Conservation (phyloP, 2,329 filamentous ascomycete genomes). For the Ceratocystiopsis sp. region DNA sequence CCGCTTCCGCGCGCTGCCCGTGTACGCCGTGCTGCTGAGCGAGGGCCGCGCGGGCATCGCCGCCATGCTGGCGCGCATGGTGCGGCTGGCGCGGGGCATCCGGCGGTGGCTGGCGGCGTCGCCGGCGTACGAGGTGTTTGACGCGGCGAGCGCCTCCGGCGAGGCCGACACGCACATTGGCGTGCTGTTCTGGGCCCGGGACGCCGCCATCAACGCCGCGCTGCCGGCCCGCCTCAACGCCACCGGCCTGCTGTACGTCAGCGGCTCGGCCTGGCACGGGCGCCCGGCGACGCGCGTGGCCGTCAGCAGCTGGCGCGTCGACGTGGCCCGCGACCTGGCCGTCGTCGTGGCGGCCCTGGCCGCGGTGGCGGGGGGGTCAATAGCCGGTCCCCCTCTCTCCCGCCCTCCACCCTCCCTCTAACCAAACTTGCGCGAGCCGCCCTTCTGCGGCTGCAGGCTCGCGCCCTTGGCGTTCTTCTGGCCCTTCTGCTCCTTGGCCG, state of each 20-base stretch:
- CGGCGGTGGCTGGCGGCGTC: constrained; percentile 45
- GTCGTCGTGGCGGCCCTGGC: constrained; percentile 47
- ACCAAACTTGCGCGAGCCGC: constrained; percentile 38
- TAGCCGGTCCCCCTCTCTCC: no score
- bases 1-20: constrained; percentile 77
- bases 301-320: constrained; percentile 68
- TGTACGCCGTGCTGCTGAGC: constrained; percentile 62
- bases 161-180: constrained; percentile 43
- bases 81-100: constrained; percentile 50
- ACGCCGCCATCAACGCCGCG: constrained; percentile 43
- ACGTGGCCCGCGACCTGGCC: constrained; percentile 44
- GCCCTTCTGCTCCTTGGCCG: constrained; percentile 7
- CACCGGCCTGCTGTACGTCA: constrained; percentile 62
- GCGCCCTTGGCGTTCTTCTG: constrained; percentile 14
- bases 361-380: not conserved
- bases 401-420: constrained; percentile 13
- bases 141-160: constrained; percentile 21
- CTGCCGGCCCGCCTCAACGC: constrained; percentile 60
- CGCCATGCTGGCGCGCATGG: constrained; percentile 55
- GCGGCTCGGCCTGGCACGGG: constrained; percentile 63
- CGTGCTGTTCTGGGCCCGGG: constrained; percentile 60
- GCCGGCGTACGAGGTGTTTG: constrained; percentile 49
- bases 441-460: constrained; percentile 15
- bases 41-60: constrained; percentile 56
- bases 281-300: constrained; percentile 64